Percentiles rank a stretch among this genome's conserved stretches.
Evolutionary conservation across 306 rosid species (phyloP).

Genomic region (Trifolium dubium): DNA sequence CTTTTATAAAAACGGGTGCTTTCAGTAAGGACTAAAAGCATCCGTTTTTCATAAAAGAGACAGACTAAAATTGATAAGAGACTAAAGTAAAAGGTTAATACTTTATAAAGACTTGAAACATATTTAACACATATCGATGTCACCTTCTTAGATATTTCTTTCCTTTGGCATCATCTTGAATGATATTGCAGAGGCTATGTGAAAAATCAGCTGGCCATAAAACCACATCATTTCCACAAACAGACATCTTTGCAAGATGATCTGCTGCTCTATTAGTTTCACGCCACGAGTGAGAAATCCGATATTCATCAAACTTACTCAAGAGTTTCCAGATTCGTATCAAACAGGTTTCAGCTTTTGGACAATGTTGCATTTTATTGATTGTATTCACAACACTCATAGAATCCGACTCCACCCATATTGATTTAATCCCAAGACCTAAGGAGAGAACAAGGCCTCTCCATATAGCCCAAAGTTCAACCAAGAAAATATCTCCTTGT

Average conservation of each 20-base stretch:
- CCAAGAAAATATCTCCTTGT: slow-evolving; percentile 51
- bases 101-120: no score
- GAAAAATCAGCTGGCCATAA: slow-evolving; percentile 63
- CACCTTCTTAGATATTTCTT: slow-evolving; percentile 51
- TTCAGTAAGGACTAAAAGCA: no score
- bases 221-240: slow-evolving; percentile 51
- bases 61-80: no score
- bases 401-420: slow-evolving; percentile 62
- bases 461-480: slow-evolving; percentile 56
- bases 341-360: slow-evolving; percentile 50
- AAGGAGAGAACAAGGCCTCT: slow-evolving; percentile 56
- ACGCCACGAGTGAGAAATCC: slow-evolving; percentile 69
- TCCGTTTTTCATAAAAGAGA: no score
- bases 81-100: no score
- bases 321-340: slow-evolving; percentile 51
- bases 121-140: neutral
- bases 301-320: slow-evolving; percentile 46
- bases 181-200: slow-evolving; percentile 49
- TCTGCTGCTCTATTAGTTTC: slow-evolving; percentile 75
- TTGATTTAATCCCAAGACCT: slow-evolving; percentile 49
- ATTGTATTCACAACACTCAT: slow-evolving; percentile 58
- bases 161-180: slow-evolving; percentile 62
- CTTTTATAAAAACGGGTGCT: no score
- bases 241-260: slow-evolving; percentile 66
- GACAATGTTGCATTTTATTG: slow-evolving; percentile 43